phyloP scores from a whole-genome alignment of 2,329 filamentous ascomycete species.

The Alternaria atra region DNA sequence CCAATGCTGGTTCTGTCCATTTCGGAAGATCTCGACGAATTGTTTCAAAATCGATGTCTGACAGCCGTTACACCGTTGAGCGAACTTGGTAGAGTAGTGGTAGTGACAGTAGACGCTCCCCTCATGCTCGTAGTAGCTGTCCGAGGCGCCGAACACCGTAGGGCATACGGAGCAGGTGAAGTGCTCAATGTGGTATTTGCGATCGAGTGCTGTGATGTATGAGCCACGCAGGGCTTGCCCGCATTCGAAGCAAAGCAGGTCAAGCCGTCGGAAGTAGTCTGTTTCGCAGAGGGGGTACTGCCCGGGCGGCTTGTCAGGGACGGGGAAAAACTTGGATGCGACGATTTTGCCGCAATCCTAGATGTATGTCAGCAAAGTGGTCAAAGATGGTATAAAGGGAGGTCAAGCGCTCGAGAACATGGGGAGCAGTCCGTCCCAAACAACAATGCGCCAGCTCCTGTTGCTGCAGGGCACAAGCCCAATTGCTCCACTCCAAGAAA shows the following conservation, averaged over 20 bases:
- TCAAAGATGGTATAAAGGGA: background rate
- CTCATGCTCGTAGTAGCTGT: constrained; percentile 99
- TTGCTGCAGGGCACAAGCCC: background rate
- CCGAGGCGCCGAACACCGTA: constrained; percentile 96
- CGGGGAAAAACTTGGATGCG: constrained; percentile 98
- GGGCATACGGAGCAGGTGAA: constrained; percentile 98
- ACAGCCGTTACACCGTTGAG: constrained; percentile 94
- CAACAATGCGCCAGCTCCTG: background rate
- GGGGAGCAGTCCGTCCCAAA: background rate
- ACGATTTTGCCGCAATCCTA: constrained; percentile 98
- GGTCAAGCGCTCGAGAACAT: background rate
- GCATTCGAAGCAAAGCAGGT: constrained; percentile 90
- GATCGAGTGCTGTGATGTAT: constrained; percentile 96
- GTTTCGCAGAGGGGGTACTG: constrained; percentile 97
- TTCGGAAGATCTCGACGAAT: constrained; percentile 98
- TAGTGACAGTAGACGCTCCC: constrained; percentile 97
- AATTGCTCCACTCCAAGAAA: background rate
- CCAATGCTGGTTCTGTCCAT: constrained; percentile 98
- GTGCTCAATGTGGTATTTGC: constrained; percentile 97
- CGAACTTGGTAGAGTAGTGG: constrained; percentile 97
- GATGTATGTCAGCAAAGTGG: constrained; percentile 10
- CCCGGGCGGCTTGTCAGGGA: constrained; percentile 85
- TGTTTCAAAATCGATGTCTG: constrained; percentile 98
- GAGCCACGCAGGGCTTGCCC: constrained; percentile 92
- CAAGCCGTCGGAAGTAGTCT: constrained; percentile 93